These are phyloP conservation scores for Lactifluus pinguis DNA, from an alignment of 768 basidiomycete species.

Conservation along the genomic window DNA sequence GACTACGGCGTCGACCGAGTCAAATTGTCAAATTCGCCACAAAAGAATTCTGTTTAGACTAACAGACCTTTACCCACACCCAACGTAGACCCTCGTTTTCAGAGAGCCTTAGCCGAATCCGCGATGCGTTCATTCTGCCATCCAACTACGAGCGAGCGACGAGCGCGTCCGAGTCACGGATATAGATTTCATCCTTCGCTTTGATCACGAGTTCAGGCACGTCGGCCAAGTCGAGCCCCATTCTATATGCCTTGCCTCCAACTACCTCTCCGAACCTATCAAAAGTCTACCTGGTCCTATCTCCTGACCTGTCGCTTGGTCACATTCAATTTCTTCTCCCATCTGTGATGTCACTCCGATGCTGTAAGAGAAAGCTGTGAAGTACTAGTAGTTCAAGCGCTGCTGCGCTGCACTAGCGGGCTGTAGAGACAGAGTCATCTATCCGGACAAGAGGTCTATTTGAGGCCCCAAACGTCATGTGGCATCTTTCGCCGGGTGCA, in stretches of 20 bases:
- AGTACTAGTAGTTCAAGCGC: background rate
- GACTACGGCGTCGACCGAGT: too few relatives aligned
- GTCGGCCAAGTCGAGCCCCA: background rate
- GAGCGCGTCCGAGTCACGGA: background rate
- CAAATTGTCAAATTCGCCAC: too few relatives aligned
- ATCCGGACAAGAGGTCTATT: background rate
- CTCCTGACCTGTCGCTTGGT: background rate
- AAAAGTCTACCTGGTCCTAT: background rate
- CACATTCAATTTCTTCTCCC: background rate
- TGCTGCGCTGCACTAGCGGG: background rate
- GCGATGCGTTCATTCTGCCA: background rate
- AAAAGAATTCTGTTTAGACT: too few relatives aligned
- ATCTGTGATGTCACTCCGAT: background rate
- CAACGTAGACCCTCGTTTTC: background rate
- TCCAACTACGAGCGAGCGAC: background rate
- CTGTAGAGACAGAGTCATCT: background rate
- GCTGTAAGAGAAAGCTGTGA: background rate
- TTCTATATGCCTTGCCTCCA: background rate
- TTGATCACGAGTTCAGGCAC: background rate
- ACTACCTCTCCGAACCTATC: background rate
- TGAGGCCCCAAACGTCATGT: conserved; percentile 9
- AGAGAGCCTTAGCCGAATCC: background rate
- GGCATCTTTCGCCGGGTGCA: background rate
- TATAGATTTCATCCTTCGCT: background rate
- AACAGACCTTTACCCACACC: background rate